phyloP scores from a whole-genome alignment of 2,329 filamentous ascomycete species.

The Beauveria caledonica region DNA sequence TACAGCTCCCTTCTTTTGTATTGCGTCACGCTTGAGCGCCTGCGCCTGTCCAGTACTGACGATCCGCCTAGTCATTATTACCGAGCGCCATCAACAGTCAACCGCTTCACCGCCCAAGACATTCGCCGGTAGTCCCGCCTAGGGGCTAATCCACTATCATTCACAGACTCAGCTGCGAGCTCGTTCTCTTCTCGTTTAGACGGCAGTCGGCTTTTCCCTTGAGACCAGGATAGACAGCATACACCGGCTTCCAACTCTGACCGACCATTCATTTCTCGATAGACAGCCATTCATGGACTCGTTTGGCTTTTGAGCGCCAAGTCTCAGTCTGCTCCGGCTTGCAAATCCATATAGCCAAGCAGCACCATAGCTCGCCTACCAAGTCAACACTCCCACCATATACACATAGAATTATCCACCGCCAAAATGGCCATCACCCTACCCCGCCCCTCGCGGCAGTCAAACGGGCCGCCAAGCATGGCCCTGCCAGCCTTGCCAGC shows the following conservation, averaged over 20 bases:
- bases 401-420: neutral
- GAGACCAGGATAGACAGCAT: neutral
- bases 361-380: neutral
- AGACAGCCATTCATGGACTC: constrained; percentile 5
- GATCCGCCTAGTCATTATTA: neutral
- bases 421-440: constrained; percentile 49
- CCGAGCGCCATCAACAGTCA: constrained; percentile 1
- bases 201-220: neutral
- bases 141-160: constrained; percentile 1
- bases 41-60: neutral
- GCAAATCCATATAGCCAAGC: neutral
- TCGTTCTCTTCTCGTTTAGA: neutral
- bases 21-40: neutral
- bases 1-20: neutral
- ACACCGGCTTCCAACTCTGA: neutral
- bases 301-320: neutral
- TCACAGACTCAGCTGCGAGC: neutral
- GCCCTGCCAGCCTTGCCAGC: constrained; percentile 70
- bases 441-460: constrained; percentile 58
- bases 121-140: constrained; percentile 1
- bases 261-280: neutral
- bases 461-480: constrained; percentile 61
- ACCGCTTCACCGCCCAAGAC: constrained; percentile 10
- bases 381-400: constrained; percentile 6
- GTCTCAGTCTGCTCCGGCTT: neutral